Base-by-base conservation (phyloP, 306 rosid genomes). In the Glycine soja region DNA sequence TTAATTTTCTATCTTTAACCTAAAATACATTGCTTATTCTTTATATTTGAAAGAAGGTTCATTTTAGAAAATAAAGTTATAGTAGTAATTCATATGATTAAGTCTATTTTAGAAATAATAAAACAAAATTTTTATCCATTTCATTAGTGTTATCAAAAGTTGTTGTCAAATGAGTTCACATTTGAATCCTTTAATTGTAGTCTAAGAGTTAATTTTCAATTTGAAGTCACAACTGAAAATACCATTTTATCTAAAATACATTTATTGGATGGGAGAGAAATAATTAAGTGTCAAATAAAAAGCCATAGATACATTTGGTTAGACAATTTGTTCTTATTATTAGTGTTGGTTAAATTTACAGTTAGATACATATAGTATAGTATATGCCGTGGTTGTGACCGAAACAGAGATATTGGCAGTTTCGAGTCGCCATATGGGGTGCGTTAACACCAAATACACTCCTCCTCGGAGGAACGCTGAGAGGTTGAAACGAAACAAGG, bases 341-440 rank as follows among this genome's bases (percentile, higher is more conserved):
- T 24, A 24, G 30, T 24, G 30, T 24, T 24, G 30, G 30, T 24
- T 24, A 24, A 24, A 24, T 24, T 24, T 24, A 24, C 2, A 24
- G 30, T 24, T 24, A 0, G 30, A 24, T 24, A 24, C 30, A 24
- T 24, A 24, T 24, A 24, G 30, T 24, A 24, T 24, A 24, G 30
- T 24, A 24, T 24, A 24, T 66, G 51, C 0, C 1, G 40, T 36
- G 40, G 40, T 4, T 40, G 50, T 67, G 45, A 67, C 78, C 80
- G 76, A 83, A 83, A 81, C 43, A 70, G 14, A 78, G 70, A 69
- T 77, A 82, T 12, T 66, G 30, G 53, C 50, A 53, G 62, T 13
- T 45, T 72, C 10, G 64, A 54, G 68, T 57, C 38, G 59, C 45
- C 54, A 91, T 36, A 64, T 94, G 97, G 97, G 98, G n/a, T 92